Base-by-base conservation (phyloP, 768 basidiomycete genomes). In the Lyophyllum semitale region DNA sequence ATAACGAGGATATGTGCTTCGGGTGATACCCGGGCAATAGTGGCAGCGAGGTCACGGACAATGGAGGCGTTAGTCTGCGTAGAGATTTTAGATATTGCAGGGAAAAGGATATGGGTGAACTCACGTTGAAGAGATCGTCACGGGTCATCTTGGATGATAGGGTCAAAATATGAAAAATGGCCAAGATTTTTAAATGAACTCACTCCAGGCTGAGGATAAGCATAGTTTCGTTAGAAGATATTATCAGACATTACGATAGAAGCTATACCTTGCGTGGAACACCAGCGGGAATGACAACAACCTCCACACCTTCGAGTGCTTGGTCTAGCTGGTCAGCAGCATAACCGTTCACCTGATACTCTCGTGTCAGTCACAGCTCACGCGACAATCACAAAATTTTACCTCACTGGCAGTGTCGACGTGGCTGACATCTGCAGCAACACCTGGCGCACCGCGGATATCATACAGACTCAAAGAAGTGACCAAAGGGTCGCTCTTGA, bases 211-310 rank as follows among this genome's bases (percentile, higher is more conserved):
- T 93, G 66, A 32, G 62, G 32, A 42, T 11, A 38, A 26, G 7
- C 18, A 18, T 66, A 64, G 60, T 50, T 60, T 63, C 66, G 46
- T 78, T 65, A 65, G 62, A 52, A 46, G 44, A 35, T 42, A 43
- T 27, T 26, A 33, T 22, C 30, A 53, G 29, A 54, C 22, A 12
- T 30, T 27, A 30, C 23, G 48, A 18, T 42, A 35, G n/a, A 62
- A 43, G 29, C 23, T 68, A 42, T 51, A 95, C 94, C 86, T 99
- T 99, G 71, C 97, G 83, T 61, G 97, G 97, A 59, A 99, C 96
- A 84, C 97, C 97, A 75, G 97, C 97, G 55, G 97, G 97, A 70
- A 98, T 97, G 60, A 98, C 91, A 62, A 98, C 88, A 59, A 98
- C 91, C 73, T 98, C 81, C 55, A 84, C 89, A 59, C 89, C 95